phyloP scores from a whole-genome alignment of 1,139 yeast species.

The Scheffersomyces titani region DNA sequence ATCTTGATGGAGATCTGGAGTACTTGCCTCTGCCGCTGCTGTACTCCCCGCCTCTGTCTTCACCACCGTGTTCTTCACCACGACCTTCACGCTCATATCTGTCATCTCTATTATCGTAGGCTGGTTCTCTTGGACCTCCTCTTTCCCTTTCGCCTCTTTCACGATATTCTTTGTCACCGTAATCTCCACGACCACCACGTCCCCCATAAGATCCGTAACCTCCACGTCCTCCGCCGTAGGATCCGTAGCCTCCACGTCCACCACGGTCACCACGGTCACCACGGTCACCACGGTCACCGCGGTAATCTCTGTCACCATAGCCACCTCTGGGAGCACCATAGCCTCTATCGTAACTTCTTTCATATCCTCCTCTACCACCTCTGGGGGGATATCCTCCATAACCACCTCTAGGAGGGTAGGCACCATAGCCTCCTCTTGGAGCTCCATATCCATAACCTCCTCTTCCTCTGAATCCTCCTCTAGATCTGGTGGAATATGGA shows the following conservation, averaged over 20 bases:
- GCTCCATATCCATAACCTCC: constrained; percentile 17
- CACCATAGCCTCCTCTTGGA: constrained; percentile 12
- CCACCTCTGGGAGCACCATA: constrained; percentile 17
- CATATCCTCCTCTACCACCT: constrained; percentile 10
- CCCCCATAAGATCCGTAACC: constrained; percentile 10
- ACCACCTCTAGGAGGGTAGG: constrained; percentile 3
- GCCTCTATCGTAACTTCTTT: constrained; percentile 5
- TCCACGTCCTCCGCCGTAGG: constrained; percentile 17
- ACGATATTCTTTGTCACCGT: constrained; percentile 8
- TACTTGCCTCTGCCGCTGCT: constrained; percentile 28
- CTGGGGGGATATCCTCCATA: constrained; percentile 8
- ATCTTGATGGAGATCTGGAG: constrained; percentile 44
- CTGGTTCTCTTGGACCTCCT: constrained; percentile 23
- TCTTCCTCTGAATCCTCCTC: constrained; percentile 32
- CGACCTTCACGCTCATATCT: constrained; percentile 13
- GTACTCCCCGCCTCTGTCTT: constrained; percentile 9
- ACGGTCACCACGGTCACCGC: constrained; percentile 13
- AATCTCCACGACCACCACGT: constrained; percentile 7
- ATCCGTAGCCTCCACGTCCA: constrained; percentile 15
- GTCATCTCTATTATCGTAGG: constrained; percentile 18
- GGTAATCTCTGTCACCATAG: constrained; percentile 20
- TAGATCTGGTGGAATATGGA: constrained; percentile 43
- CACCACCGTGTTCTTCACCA: constrained; percentile 11
- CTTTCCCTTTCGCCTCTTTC: constrained; percentile 15
- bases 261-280: constrained; percentile 13